Evolutionary conservation across 768 basidiomycete genomes (phyloP).

Genomic region (Pleurotus cornucopiae): DNA sequence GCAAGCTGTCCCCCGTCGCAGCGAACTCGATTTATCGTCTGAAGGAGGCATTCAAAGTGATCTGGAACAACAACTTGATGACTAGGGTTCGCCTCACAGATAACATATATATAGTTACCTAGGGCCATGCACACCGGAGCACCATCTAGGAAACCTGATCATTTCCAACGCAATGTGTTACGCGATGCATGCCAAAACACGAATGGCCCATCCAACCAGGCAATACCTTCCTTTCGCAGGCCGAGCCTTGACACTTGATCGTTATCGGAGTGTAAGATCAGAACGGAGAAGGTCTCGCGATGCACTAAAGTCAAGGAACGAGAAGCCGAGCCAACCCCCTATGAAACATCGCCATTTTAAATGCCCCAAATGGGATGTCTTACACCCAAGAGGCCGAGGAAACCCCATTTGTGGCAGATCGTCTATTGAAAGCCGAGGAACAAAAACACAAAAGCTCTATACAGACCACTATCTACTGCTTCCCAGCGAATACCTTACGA

Average conservation of each 20-base stretch:
- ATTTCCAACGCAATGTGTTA: neutral
- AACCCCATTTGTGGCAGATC: neutral
- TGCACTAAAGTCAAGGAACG: too few relatives aligned
- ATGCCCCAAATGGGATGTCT: too few relatives aligned
- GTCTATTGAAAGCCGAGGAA: too few relatives aligned
- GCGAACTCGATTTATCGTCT: constrained; percentile 14
- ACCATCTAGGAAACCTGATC: neutral
- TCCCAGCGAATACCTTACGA: constrained; percentile 56
- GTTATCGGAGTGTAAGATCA: neutral
- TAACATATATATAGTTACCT: neutral
- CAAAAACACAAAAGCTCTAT: too few relatives aligned
- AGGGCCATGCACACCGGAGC: neutral
- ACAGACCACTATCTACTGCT: constrained; percentile 28
- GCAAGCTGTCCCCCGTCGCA: constrained; percentile 35
- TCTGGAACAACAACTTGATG: neutral
- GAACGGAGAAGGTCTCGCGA: neutral
- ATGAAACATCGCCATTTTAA: too few relatives aligned
- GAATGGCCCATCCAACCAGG: neutral
- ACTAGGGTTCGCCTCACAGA: too few relatives aligned
- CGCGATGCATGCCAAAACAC: constrained; percentile 4
- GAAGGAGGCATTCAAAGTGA: constrained; percentile 17
- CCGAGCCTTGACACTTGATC: neutral
- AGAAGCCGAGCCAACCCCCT: neutral
- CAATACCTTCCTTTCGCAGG: neutral
- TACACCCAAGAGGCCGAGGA: neutral